phyloP scores from a whole-genome alignment of 352 stramenopile genomes.

The Elongisporangium anandrum region DNA sequence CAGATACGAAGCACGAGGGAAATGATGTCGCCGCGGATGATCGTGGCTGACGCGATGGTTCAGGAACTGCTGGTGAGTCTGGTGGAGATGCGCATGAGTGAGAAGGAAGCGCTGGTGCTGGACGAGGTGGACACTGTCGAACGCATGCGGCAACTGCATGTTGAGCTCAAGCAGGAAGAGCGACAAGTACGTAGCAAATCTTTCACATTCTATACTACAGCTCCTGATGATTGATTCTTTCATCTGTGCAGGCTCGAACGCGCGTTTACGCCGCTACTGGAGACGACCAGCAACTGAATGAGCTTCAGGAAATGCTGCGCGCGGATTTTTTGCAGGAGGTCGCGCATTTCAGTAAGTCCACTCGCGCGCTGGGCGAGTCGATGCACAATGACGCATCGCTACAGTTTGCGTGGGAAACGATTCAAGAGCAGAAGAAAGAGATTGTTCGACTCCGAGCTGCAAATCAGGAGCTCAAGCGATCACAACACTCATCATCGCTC shows the following conservation, averaged over 20 bases:
- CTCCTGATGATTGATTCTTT: not conserved
- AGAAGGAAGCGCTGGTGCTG: constrained; percentile 51
- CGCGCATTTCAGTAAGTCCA: constrained; percentile 8
- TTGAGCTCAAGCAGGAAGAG: constrained; percentile 43
- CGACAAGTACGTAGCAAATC: constrained; percentile 19
- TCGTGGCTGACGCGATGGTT: constrained; percentile 63
- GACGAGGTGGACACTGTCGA: constrained; percentile 59
- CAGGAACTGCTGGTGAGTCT: constrained; percentile 62
- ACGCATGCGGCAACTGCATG: constrained; percentile 39
- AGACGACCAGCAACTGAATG: constrained; percentile 45
- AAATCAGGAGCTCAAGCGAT: constrained; percentile 36
- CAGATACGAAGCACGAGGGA: constrained; percentile 13
- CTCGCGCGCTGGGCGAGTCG: constrained; percentile 15
- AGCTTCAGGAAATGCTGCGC: constrained; percentile 45
- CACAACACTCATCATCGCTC: not conserved
- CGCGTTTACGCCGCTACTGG: constrained; percentile 41
- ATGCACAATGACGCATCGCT: constrained; percentile 51
- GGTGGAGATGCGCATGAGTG: constrained; percentile 40
- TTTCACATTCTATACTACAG: not conserved
- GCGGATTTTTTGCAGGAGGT: constrained; percentile 54
- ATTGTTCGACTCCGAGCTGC: constrained; percentile 54
- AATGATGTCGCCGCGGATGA: constrained; percentile 21
- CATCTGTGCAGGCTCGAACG: constrained; percentile 21
- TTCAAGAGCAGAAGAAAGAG: constrained; percentile 68
- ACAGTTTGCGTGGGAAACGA: constrained; percentile 76